Conservation (phyloP, 371 early-diverging fungal genomes). For the Apophysomyces trapeziformis region DNA sequence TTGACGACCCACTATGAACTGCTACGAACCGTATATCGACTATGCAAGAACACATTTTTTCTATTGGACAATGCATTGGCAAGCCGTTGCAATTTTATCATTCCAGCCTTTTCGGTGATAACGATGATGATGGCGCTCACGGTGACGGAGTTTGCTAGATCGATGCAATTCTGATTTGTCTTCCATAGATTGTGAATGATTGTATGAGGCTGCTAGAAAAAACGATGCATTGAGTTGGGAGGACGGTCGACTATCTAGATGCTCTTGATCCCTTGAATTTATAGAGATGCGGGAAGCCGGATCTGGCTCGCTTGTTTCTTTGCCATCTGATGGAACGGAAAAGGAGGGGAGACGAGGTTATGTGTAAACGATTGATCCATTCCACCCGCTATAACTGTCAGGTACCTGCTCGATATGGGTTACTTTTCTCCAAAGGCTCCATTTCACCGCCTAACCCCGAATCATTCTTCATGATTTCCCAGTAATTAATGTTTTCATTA, state of each 20-base stretch:
- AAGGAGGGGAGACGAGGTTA: background rate
- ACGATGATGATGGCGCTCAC: background rate
- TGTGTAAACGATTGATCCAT: constrained; percentile 1
- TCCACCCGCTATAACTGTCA: background rate
- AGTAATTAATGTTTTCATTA: constrained; percentile 34
- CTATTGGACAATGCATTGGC: constrained; percentile 5
- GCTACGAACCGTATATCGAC: background rate
- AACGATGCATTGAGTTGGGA: background rate
- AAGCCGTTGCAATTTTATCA: background rate
- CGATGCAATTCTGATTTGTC: background rate
- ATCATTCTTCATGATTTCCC: constrained; percentile 35
- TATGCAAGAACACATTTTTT: background rate
- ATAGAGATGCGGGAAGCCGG: background rate
- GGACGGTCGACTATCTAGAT: background rate
- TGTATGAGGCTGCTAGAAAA: background rate
- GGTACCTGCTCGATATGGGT: constrained; percentile 5
- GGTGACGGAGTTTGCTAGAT: background rate
- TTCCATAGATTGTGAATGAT: background rate
- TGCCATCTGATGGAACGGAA: constrained; percentile 1
- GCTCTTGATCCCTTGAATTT: background rate
- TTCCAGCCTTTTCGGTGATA: background rate
- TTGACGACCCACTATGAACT: no score
- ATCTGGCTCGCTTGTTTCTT: background rate
- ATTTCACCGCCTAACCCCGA: constrained; percentile 17
- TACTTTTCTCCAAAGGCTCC: background rate